phyloP scores from a whole-genome alignment of 2,329 filamentous ascomycete genomes.

The Ascochyta clinopodiicola region DNA sequence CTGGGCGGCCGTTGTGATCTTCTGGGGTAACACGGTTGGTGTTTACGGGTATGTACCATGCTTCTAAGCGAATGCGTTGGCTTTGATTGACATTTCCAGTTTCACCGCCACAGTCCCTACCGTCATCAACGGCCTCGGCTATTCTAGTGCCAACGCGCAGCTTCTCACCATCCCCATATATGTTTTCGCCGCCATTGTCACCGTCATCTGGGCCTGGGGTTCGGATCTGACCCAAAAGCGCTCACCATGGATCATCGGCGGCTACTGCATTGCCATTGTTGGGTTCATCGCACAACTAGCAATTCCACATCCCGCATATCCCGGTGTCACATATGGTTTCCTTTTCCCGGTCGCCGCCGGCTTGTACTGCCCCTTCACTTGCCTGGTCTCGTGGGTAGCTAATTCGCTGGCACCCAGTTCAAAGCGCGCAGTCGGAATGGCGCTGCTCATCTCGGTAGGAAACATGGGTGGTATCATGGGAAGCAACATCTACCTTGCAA shows the following conservation, averaged over 20 bases:
- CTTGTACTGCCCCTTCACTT: constrained; percentile 47
- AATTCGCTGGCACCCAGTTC: constrained; percentile 45
- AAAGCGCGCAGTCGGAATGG: constrained; percentile 55
- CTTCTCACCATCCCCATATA: constrained; percentile 53
- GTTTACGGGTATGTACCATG: constrained; percentile 39
- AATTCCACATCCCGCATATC: constrained; percentile 51
- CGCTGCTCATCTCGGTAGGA: constrained; percentile 57
- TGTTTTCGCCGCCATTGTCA: constrained; percentile 51
- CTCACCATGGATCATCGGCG: constrained; percentile 61
- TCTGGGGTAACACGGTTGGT: constrained; percentile 48
- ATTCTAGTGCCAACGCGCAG: constrained; percentile 50
- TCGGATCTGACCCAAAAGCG: constrained; percentile 61
- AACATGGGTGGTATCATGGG: constrained; percentile 54
- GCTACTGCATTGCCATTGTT: constrained; percentile 57
- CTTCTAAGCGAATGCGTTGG: not conserved
- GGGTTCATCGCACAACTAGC: constrained; percentile 64
- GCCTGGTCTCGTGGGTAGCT: constrained; percentile 45
- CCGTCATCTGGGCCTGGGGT: constrained; percentile 52
- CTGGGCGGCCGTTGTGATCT: constrained; percentile 46
- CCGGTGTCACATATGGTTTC: constrained; percentile 55
- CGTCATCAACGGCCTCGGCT: constrained; percentile 52
- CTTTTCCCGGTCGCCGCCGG: constrained; percentile 46
- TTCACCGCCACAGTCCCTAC: constrained; percentile 51
- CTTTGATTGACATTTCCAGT: constrained; percentile 18
- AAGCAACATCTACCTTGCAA: constrained; percentile 58